Conservation (phyloP, 768 basidiomycete genomes). For the Brasilioporus rufonigricans region DNA sequence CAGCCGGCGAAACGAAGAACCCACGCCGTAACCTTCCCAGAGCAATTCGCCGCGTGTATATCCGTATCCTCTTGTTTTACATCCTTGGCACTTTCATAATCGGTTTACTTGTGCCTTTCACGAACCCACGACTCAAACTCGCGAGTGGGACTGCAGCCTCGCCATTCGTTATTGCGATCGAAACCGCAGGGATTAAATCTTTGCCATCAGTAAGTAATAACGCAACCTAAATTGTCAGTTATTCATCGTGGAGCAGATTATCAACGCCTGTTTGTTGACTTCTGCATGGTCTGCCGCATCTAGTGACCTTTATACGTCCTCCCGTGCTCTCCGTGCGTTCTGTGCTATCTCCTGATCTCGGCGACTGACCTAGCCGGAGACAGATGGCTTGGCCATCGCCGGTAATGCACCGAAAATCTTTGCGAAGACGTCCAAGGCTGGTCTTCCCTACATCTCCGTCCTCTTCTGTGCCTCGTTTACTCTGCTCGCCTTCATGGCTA, state of each 20-base stretch:
- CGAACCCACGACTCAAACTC: conserved; percentile 52
- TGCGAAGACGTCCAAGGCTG: conserved; percentile 59
- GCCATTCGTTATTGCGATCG: conserved; percentile 90
- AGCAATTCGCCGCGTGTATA: conserved; percentile 58
- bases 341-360: background rate
- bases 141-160: conserved; percentile 60
- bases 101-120: conserved; percentile 79
- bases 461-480: conserved; percentile 66
- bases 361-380: background rate
- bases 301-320: conserved; percentile 87
- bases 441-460: conserved; percentile 76
- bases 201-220: conserved; percentile 63
- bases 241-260: conserved; percentile 45
- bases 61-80: conserved; percentile 83
- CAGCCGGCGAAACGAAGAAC: conserved; percentile 90
- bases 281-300: conserved; percentile 93
- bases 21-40: conserved; percentile 67
- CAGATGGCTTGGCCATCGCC: conserved; percentile 76
- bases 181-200: conserved; percentile 79
- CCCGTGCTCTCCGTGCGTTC: conserved; percentile 75
- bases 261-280: conserved; percentile 80
- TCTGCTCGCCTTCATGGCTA: conserved; percentile 79
- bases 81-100: conserved; percentile 69
- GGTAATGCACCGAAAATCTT: conserved; percentile 87
- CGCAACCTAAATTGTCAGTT: conserved; percentile 12